Conservation (phyloP, 257 asterid genomes). For the Datura wrightii region DNA sequence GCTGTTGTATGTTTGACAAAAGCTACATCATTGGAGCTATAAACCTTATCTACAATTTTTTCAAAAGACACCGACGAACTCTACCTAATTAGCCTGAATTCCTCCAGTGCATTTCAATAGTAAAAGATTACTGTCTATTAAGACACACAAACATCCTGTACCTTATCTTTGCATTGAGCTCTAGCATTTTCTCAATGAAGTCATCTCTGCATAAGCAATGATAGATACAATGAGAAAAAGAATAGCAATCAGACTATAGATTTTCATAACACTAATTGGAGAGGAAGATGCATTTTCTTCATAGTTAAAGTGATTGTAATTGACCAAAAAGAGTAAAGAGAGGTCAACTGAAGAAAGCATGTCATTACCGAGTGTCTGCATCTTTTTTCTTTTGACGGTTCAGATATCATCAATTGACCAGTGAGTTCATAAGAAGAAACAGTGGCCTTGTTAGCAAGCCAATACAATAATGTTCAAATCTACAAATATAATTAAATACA, state of each 20-base stretch:
- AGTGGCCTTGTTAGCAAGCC: not conserved
- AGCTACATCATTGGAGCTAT: not conserved
- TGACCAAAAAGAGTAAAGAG: not conserved
- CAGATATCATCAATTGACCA: slow-evolving; percentile 34
- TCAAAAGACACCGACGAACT: not conserved
- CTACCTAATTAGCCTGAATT: not conserved
- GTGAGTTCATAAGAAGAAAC: not conserved
- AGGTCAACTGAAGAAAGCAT: not conserved
- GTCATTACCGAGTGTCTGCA: slow-evolving; percentile 53
- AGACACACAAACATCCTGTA: slow-evolving; percentile 21
- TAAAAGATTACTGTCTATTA: not conserved
- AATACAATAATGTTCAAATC: slow-evolving; percentile 14
- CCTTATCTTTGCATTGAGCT: slow-evolving; percentile 74
- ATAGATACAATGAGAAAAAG: not conserved
- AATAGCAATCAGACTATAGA: not conserved
- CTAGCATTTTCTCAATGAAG: slow-evolving; percentile 68
- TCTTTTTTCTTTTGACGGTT: slow-evolving; percentile 63
- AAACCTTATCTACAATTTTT: not conserved
- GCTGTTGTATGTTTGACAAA: not conserved
- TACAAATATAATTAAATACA: slow-evolving; percentile 18
- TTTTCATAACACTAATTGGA: slow-evolving; percentile 2
- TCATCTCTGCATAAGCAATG: slow-evolving; percentile 63
- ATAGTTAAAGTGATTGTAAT: not conserved
- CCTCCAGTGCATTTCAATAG: not conserved
- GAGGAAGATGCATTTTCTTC: not conserved